Conservation (phyloP, 2,329 filamentous ascomycete species). For the Arthrobotrys megalospora region DNA sequence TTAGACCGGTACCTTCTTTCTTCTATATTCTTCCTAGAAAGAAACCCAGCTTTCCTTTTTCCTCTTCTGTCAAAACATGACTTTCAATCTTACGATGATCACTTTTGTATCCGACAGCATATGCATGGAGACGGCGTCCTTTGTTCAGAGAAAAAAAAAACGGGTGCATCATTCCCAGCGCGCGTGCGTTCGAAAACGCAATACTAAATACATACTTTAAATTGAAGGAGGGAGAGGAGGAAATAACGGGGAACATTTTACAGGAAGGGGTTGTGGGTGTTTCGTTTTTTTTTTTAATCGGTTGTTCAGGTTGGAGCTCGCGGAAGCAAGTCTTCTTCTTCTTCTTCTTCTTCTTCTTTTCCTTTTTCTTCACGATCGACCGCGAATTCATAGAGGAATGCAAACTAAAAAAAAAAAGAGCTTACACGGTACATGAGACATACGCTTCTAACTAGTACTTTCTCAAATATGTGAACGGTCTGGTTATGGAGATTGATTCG, state of each 20-base stretch:
- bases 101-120: conserved; percentile 52
- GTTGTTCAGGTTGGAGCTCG: not conserved
- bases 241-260: conserved; percentile 15
- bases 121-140: conserved; percentile 52
- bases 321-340: not conserved
- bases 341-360: not conserved
- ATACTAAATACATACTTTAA: conserved; percentile 13
- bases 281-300: not conserved
- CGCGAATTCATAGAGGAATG: not conserved
- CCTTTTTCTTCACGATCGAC: not conserved
- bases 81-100: conserved; percentile 7
- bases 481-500: not conserved
- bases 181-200: not conserved
- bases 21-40: conserved; percentile 11
- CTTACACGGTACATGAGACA: not conserved
- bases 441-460: not conserved
- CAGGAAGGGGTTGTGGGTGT: conserved; percentile 17
- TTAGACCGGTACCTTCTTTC: conserved; percentile 22
- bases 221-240: conserved; percentile 46
- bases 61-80: conserved; percentile 25
- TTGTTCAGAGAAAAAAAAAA: conserved; percentile 37
- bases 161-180: conserved; percentile 30
- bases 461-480: not conserved
- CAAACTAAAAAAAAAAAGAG: conserved; percentile 1
- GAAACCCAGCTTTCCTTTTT: conserved; percentile 16